Conservation (phyloP, 1,284 basidiomycete genomes). For the Puccinia sorghi region DNA sequence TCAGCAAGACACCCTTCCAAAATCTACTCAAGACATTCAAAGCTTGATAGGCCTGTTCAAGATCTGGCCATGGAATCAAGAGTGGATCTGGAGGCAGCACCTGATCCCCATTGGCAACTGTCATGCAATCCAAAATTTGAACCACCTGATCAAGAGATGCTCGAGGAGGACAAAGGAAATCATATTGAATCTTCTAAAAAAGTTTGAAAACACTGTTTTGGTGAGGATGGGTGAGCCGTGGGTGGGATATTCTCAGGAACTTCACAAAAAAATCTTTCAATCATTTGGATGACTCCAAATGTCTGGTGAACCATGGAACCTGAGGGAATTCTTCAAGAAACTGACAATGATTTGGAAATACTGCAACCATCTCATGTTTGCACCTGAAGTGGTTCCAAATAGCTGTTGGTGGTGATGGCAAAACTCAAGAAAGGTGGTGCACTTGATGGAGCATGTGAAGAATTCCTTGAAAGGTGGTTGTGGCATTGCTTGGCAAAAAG, state of each 20-base stretch:
- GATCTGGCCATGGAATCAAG: not conserved
- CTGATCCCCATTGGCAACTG: not conserved
- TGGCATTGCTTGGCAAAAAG: not conserved
- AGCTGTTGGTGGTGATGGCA: constrained; percentile 6
- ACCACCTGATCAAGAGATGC: constrained; percentile 1
- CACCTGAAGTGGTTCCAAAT: not conserved
- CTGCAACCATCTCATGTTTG: constrained; percentile 13
- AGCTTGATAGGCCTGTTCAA: not conserved
- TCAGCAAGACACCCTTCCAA: not conserved
- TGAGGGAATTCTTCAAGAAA: not conserved
- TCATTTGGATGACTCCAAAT: not conserved
- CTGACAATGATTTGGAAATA: constrained; percentile 5
- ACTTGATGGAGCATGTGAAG: not conserved
- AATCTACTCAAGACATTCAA: constrained; percentile 3
- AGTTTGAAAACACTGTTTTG: not conserved
- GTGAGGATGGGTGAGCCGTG: constrained; percentile 10
- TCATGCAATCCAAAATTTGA: not conserved
- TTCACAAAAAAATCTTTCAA: not conserved
- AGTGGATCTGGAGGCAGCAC: constrained; percentile 4
- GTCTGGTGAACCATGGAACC: not conserved
- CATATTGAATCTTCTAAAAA: not conserved
- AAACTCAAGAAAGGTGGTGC: not conserved
- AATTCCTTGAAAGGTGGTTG: not conserved
- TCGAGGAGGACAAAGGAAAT: constrained; percentile 18
- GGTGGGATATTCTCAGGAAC: not conserved